phyloP scores from a whole-genome alignment of 306 rosid genomes.

The Fragaria vesca region DNA sequence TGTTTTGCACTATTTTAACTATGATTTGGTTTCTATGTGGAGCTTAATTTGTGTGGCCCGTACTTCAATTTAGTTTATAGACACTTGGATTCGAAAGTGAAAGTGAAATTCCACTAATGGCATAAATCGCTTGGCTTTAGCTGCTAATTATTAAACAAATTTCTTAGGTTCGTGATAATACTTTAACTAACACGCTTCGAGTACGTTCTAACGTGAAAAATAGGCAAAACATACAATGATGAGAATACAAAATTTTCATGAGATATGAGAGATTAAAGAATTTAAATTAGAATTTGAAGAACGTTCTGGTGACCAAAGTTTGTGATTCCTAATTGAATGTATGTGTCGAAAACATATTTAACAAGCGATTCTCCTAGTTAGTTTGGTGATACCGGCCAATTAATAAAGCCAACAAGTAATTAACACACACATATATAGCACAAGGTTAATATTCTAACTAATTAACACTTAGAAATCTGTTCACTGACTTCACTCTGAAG shows the following conservation, averaged over 20 bases:
- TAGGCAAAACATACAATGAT: not conserved
- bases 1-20: constrained; percentile 1
- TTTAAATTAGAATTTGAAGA: not conserved
- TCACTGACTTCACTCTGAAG: no score
- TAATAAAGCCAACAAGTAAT: no score
- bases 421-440: no score
- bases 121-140: not conserved
- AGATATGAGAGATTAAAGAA: not conserved
- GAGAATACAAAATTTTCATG: not conserved
- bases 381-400: no score
- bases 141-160: not conserved
- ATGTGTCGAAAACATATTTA: not conserved
- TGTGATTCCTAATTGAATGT: not conserved
- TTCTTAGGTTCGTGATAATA: constrained; percentile 14
- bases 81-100: constrained; percentile 52
- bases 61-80: constrained; percentile 7
- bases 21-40: constrained; percentile 33
- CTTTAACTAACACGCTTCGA: constrained; percentile 14
- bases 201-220: not conserved
- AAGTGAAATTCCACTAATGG: constrained; percentile 44
- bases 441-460: no score
- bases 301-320: not conserved
- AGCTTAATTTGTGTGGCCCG: no score
- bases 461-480: no score
- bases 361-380: not conserved